Percentiles rank a stretch among this genome's conserved stretches.
These are phyloP conservation scores for Leptosphaerulina australis DNA, from an alignment of 2,329 filamentous ascomycete species.

Conservation along the genomic window DNA sequence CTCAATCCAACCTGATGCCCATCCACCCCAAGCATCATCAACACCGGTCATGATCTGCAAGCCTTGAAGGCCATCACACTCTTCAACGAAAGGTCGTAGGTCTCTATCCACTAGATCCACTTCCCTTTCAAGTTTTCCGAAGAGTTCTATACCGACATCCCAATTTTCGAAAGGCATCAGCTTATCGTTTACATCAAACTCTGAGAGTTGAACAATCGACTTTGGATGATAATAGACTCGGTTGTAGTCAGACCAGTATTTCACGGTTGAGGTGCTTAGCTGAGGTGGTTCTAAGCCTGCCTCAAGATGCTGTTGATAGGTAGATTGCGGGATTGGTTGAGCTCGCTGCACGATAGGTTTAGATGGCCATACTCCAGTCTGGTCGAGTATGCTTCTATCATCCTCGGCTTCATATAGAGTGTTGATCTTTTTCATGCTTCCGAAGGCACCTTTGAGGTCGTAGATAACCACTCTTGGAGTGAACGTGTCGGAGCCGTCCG, in stretches of 20 bases:
- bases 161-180: conserved; percentile 82
- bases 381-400: conserved; percentile 37
- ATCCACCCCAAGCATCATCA: conserved; percentile 60
- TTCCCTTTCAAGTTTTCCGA: conserved; percentile 54
- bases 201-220: conserved; percentile 79
- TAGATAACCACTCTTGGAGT: conserved; percentile 92
- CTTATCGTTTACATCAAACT: conserved; percentile 81
- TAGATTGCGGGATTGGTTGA: conserved; percentile 68
- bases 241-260: conserved; percentile 97
- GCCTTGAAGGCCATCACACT: conserved; percentile 90
- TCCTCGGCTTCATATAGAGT: conserved; percentile 75
- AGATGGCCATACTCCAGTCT: conserved; percentile 42
- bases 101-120: conserved; percentile 89
- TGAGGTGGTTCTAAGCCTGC: conserved; percentile 67
- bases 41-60: conserved; percentile 68
- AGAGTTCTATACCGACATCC: conserved; percentile 47
- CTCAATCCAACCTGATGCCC: conserved; percentile 59
- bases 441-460: conserved; percentile 92
- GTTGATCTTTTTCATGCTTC: conserved; percentile 84
- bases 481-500: conserved; percentile 87
- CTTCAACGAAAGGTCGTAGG: conserved; percentile 84
- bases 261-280: conserved; percentile 73
- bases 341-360: conserved; percentile 66
- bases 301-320: conserved; percentile 82
- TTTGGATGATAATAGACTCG: conserved; percentile 89